phyloP scores from a whole-genome alignment of 768 basidiomycete genomes.

The Boletus reticuloceps region DNA sequence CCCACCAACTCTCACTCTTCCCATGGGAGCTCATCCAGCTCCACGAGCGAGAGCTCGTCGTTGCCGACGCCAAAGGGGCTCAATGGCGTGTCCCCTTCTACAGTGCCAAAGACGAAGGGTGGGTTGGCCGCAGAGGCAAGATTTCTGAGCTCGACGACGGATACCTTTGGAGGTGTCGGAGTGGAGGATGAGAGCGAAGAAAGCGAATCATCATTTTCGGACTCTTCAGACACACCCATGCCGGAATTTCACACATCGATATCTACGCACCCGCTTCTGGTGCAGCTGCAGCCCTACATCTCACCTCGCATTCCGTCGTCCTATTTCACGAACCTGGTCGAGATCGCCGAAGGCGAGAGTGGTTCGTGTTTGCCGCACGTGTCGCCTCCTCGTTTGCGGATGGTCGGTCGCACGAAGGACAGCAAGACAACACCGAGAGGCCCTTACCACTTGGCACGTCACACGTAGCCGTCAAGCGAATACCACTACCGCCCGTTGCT shows the following conservation, averaged over 20 bases:
- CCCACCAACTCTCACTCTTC: conserved; percentile 48
- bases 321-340: conserved; percentile 64
- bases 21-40: conserved; percentile 36
- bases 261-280: conserved; percentile 35
- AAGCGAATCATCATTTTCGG: background rate
- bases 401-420: background rate
- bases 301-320: conserved; percentile 62
- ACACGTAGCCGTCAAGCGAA: conserved; percentile 76
- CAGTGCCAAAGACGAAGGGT: conserved; percentile 6
- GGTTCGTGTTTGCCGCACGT: conserved; percentile 59
- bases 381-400: conserved; percentile 20
- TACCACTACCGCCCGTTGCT: conserved; percentile 51
- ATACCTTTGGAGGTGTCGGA: conserved; percentile 38
- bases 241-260: background rate
- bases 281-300: conserved; percentile 54
- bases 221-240: background rate
- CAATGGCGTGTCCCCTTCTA: conserved; percentile 3
- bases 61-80: conserved; percentile 18
- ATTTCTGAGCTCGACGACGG: conserved; percentile 30
- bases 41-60: conserved; percentile 23
- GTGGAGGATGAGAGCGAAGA: conserved; percentile 10
- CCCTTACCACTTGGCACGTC: conserved; percentile 27
- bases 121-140: conserved; percentile 24
- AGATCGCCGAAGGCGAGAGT: conserved; percentile 82
- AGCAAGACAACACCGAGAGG: conserved; percentile 18